A percentile compares a stretch with the other conserved stretches of the same genome.
Evolutionary conservation across 371 early-diverging fungal genomes (phyloP).

Genomic region (Lichtheimia corymbifera): DNA sequence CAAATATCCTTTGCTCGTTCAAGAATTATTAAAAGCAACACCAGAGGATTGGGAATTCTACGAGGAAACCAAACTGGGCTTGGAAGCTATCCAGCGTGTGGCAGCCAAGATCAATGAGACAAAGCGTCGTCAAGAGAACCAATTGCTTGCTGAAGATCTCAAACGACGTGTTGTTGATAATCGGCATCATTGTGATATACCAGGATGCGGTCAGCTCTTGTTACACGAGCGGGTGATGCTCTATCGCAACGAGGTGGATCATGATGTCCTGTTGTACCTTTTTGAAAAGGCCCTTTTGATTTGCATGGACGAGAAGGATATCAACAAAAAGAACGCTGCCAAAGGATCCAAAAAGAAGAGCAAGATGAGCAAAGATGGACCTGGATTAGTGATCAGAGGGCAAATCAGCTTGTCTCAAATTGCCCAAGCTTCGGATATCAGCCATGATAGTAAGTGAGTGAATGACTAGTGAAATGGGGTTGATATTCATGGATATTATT

Average conservation of each 20-base stretch:
- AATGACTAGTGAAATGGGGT: no score
- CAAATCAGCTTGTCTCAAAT: conserved; percentile 79
- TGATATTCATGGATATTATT: background rate
- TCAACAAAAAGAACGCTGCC: conserved; percentile 42
- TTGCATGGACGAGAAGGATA: conserved; percentile 74
- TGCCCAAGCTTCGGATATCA: conserved; percentile 73
- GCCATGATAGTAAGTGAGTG: conserved; percentile 52
- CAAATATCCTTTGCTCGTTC: conserved; percentile 90
- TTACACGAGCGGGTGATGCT: conserved; percentile 84
- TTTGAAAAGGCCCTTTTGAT: conserved; percentile 89
- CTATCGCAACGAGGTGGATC: conserved; percentile 73
- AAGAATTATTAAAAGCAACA: conserved; percentile 81
- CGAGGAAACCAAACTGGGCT: conserved; percentile 78
- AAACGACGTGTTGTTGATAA: conserved; percentile 62
- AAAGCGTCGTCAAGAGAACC: conserved; percentile 84
- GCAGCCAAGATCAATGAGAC: conserved; percentile 91
- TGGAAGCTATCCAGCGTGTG: conserved; percentile 80
- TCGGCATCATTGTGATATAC: conserved; percentile 13
- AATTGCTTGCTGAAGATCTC: conserved; percentile 70
- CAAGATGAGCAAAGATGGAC: conserved; percentile 18
- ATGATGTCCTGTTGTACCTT: conserved; percentile 80
- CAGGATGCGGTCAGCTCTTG: conserved; percentile 47
- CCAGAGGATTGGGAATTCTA: conserved; percentile 67
- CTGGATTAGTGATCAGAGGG: conserved; percentile 63
- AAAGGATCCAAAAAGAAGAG: conserved; percentile 33